Base-by-base conservation (phyloP, 495 filamentous ascomycete species). In the Lophiostoma macrostomum region DNA sequence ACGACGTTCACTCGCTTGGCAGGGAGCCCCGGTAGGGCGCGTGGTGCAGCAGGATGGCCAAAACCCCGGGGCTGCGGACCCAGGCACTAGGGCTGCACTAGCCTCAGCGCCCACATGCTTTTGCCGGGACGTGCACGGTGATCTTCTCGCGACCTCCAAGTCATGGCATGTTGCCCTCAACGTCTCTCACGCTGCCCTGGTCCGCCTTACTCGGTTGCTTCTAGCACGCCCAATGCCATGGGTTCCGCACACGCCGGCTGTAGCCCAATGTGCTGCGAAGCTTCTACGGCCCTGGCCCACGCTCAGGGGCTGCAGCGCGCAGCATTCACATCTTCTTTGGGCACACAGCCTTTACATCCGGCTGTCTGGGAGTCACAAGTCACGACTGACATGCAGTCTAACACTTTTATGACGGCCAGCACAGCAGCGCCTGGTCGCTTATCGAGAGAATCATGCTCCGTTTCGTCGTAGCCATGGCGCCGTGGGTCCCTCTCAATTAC, bases 291-390 rank as follows among this genome's bases (percentile, higher is more conserved):
- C 57, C 50, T 50, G 43, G 58, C 58, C 58, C 51, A 51, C 45
- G 44, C 51, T 61, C 58, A 61, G 58, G 58, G 58, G 58, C 42
- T 32, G 56, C 23, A 18, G 22, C 19, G 10, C 23, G 22, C 12
- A 3, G 3, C 28, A 25, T 42, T 49, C 58, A 53, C 45, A 50
- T 50, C 28, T 51, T 41, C 58, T 14, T 48, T 52, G 40, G 64
- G 58, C 60, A 67, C 61, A 44, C 58, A 56, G 56, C 58, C 65
- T 68, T 71, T 68, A 10, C 43, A 25, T 50, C 51, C 51, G 31
- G 37, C 24, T 52, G 35, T 28, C 40, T 11, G 22, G 35, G 31
- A 52, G 47, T 50, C 48, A 46, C 55, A 39, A 34, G 23, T 41
- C 48, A 46, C 55, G 32, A 34, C 14, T 41, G 47, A 42, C 39